Conservation (phyloP, 1,139 yeast genomes). For the Suhomyces anneliseae region DNA sequence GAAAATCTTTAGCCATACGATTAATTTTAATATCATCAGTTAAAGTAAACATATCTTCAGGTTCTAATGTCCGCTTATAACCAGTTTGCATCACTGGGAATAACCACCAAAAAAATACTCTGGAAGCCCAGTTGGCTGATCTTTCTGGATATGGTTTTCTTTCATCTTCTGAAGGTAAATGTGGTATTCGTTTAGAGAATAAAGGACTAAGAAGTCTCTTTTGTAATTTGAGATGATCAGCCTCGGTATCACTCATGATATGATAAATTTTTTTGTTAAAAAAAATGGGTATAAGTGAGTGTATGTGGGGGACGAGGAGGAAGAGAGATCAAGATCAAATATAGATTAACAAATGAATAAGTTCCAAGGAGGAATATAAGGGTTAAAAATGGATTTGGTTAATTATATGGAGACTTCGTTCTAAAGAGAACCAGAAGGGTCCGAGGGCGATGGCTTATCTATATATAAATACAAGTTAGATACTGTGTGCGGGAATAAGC, state of each 20-base stretch:
- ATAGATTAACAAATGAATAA: background rate
- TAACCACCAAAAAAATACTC: slow-evolving; percentile 52
- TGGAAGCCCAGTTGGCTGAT: slow-evolving; percentile 36
- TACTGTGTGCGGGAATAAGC: background rate
- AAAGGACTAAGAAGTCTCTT: slow-evolving; percentile 31
- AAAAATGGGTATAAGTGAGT: background rate
- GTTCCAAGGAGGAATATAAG: background rate
- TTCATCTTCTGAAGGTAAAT: slow-evolving; percentile 40
- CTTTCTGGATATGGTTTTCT: slow-evolving; percentile 36
- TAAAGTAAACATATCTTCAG: slow-evolving; percentile 44
- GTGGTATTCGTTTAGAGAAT: slow-evolving; percentile 38
- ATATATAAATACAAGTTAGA: background rate
- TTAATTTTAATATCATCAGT: slow-evolving; percentile 41
- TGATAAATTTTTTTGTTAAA: background rate
- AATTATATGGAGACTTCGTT: too few species aligned
- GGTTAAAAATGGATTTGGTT: too few species aligned
- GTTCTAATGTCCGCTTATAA: slow-evolving; percentile 49
- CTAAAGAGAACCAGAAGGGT: background rate
- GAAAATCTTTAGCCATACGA: slow-evolving; percentile 33
- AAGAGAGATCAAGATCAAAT: background rate
- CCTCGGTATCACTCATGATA: background rate
- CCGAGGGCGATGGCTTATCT: background rate
- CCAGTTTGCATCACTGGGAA: slow-evolving; percentile 49
- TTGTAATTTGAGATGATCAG: slow-evolving; percentile 18
- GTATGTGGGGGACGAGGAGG: background rate